Percentiles rank a stretch among this genome's conserved stretches.
Evolutionary conservation across 371 early-diverging fungal species (phyloP).

Genomic region (Amoeboaphelidium protococcarum): DNA sequence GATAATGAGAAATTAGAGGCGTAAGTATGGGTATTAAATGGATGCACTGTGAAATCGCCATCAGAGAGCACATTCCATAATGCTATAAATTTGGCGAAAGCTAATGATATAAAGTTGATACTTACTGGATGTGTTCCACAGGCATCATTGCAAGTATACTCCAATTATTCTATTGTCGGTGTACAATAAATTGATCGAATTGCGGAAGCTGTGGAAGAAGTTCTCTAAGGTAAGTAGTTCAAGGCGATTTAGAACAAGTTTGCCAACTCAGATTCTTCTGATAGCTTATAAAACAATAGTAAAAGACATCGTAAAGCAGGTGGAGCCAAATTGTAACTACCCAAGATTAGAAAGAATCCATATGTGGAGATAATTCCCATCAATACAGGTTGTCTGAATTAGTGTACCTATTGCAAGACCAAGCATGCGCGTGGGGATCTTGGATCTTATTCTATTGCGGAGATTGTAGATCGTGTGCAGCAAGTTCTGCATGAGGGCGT

Average conservation of each 20-base stretch:
- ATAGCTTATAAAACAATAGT: constrained; percentile 7
- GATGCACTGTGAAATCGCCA: constrained; percentile 25
- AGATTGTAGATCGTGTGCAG: constrained; percentile 15
- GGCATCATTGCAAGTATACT: constrained; percentile 2
- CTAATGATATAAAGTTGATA: constrained; percentile 10
- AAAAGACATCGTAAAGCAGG: constrained; percentile 13
- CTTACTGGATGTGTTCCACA: constrained; percentile 16
- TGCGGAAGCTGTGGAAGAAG: constrained; percentile 22
- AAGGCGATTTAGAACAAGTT: background rate
- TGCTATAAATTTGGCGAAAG: constrained; percentile 14
- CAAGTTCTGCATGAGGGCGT: constrained; percentile 19
- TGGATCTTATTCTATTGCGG: constrained; percentile 13
- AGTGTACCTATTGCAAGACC: constrained; percentile 29
- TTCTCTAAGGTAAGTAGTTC: constrained; percentile 14
- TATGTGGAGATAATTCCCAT: constrained; percentile 22
- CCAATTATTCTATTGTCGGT: background rate
- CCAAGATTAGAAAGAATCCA: constrained; percentile 19
- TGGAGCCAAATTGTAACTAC: constrained; percentile 17
- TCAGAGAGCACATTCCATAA: constrained; percentile 18
- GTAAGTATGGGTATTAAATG: constrained; percentile 23
- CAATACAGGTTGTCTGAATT: constrained; percentile 22
- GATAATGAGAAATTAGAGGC: constrained; percentile 10
- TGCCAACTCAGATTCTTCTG: constrained; percentile 10
- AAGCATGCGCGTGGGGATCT: constrained; percentile 24
- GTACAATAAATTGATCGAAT: constrained; percentile 24